Conservation (phyloP, 495 filamentous ascomycete species). For the Cryomyces antarcticus region DNA sequence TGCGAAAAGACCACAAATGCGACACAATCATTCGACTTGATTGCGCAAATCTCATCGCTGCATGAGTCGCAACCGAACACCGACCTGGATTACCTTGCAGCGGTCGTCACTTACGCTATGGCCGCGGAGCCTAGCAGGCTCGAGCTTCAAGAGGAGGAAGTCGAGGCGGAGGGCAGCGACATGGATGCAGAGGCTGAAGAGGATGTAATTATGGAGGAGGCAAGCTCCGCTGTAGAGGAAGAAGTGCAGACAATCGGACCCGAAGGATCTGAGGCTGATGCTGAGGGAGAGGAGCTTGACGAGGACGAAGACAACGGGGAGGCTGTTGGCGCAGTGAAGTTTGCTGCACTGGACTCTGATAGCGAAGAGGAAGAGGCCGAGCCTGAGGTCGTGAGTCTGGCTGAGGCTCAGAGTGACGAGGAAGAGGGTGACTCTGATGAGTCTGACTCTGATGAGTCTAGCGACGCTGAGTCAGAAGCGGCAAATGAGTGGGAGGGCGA, state of each 20-base stretch:
- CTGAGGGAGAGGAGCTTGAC: slow-evolving; percentile 19
- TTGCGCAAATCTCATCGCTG: no score
- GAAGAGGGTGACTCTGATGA: slow-evolving; percentile 23
- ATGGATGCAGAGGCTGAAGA: slow-evolving; percentile 21
- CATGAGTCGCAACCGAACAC: neutral
- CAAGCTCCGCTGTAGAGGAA: slow-evolving; percentile 11
- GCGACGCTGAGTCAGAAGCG: slow-evolving; percentile 44
- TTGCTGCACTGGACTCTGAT: slow-evolving; percentile 24
- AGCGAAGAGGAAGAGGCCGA: slow-evolving; percentile 16
- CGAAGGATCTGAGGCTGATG: slow-evolving; percentile 18
- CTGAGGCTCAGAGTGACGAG: slow-evolving; percentile 3
- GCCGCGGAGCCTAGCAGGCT: slow-evolving; percentile 14
- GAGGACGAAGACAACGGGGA: slow-evolving; percentile 30
- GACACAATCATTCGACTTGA: no score
- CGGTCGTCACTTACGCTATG: slow-evolving; percentile 15
- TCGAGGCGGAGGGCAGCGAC: slow-evolving; percentile 23
- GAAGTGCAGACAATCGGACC: slow-evolving; percentile 24
- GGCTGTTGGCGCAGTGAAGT: slow-evolving; percentile 58
- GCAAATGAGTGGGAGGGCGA: slow-evolving; percentile 47
- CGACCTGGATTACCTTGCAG: slow-evolving; percentile 11
- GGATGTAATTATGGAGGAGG: slow-evolving; percentile 19
- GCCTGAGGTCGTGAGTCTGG: neutral
- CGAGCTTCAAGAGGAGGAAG: slow-evolving; percentile 5
- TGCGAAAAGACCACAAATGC: no score
- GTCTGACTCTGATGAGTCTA: slow-evolving; percentile 22